These are phyloP conservation scores for Ochetophila trinervis DNA, from an alignment of 306 rosid genomes.

Conservation along the genomic window DNA sequence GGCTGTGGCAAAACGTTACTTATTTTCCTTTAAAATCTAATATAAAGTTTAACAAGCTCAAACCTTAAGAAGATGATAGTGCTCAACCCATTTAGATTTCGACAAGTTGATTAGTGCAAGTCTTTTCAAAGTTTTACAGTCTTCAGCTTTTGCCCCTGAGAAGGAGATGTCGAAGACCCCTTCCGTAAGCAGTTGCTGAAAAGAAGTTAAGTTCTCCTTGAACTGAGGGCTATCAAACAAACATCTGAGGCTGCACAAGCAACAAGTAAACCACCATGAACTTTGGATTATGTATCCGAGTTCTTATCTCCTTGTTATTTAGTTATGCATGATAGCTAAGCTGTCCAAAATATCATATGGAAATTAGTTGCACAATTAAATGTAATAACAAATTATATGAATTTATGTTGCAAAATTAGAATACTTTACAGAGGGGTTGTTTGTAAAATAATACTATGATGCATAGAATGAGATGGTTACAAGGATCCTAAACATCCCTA, in stretches of 20 bases:
- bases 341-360: slow-evolving; percentile 1
- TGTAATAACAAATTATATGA: slow-evolving; percentile 9
- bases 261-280: slow-evolving; percentile 31
- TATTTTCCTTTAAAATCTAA: slow-evolving; percentile 1
- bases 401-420: background rate
- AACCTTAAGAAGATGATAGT: slow-evolving; percentile 72
- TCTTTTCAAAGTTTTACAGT: slow-evolving; percentile 76
- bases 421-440: background rate
- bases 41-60: slow-evolving; percentile 26
- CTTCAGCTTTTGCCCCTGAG: slow-evolving; percentile 66
- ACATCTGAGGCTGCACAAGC: slow-evolving; percentile 67
- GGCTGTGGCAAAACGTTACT: background rate
- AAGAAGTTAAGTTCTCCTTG: slow-evolving; percentile 72
- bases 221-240: slow-evolving; percentile 77
- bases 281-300: slow-evolving; percentile 11
- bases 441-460: slow-evolving; percentile 1
- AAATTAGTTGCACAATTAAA: background rate
- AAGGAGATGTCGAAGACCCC: slow-evolving; percentile 80
- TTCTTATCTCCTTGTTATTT: slow-evolving; percentile 7
- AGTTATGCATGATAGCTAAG: background rate
- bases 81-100: slow-evolving; percentile 81
- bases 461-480: slow-evolving; percentile 10
- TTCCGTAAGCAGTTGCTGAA: slow-evolving; percentile 87
- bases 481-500: slow-evolving; percentile 7
- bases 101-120: slow-evolving; percentile 57